Evolutionary conservation across 257 asterid species (phyloP).

Genomic region (Forsythia viridissima): DNA sequence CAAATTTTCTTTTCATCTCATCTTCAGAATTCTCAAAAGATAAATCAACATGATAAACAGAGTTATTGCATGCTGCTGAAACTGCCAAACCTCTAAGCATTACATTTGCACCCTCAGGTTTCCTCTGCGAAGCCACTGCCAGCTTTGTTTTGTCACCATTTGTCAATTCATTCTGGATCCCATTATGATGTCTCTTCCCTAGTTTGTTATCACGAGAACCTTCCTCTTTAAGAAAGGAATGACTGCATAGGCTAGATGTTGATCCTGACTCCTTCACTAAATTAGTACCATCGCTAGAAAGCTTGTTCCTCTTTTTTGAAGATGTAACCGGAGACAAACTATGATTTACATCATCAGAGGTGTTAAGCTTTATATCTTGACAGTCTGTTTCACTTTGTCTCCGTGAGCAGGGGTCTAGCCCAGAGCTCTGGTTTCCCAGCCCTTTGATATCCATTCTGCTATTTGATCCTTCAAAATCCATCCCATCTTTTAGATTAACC

Average conservation of each 20-base stretch:
- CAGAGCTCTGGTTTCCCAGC: slow-evolving; percentile 38
- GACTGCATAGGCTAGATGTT: slow-evolving; percentile 32
- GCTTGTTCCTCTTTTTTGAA: slow-evolving; percentile 36
- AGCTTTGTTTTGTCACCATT: slow-evolving; percentile 52
- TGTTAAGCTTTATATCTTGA: slow-evolving; percentile 34
- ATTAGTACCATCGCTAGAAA: slow-evolving; percentile 29
- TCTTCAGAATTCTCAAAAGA: slow-evolving; percentile 31
- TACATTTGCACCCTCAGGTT: slow-evolving; percentile 36
- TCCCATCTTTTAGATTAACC: slow-evolving; percentile 33
- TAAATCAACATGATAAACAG: neutral
- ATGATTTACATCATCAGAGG: slow-evolving; percentile 30
- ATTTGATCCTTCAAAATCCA: slow-evolving; percentile 26
- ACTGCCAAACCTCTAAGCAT: slow-evolving; percentile 33
- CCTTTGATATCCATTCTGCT: slow-evolving; percentile 38
- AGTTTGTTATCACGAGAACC: slow-evolving; percentile 31
- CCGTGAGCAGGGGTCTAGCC: slow-evolving; percentile 48
- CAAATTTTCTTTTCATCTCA: slow-evolving; percentile 23
- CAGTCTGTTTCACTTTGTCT: slow-evolving; percentile 39
- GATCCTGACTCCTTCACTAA: slow-evolving; percentile 34
- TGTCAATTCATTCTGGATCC: slow-evolving; percentile 39
- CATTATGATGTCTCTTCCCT: slow-evolving; percentile 33
- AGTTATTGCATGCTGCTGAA: neutral
- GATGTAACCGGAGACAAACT: slow-evolving; percentile 32
- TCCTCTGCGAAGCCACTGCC: slow-evolving; percentile 40
- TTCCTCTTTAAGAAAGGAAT: slow-evolving; percentile 29